Percentiles rank a stretch among this genome's conserved stretches.
phyloP scores from a whole-genome alignment of 768 basidiomycete species.

The Tricholoma furcatifolium region DNA sequence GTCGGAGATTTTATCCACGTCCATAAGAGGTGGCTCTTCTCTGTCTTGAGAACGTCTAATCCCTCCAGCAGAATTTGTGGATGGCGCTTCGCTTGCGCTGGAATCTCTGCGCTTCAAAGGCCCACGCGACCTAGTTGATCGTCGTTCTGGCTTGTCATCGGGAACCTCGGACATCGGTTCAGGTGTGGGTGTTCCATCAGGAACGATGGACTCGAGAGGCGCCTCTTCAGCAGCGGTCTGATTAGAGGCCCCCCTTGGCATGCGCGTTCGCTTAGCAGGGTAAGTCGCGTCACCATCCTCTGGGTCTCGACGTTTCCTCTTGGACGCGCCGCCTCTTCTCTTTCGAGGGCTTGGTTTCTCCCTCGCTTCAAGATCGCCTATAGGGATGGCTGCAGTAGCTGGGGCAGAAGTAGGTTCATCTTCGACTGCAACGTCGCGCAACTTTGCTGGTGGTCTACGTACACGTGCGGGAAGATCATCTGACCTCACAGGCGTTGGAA shows the following conservation, averaged over 20 bases:
- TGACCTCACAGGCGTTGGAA: constrained; percentile 45
- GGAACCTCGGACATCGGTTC: constrained; percentile 30
- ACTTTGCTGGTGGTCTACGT: constrained; percentile 47
- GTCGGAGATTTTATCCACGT: constrained; percentile 13
- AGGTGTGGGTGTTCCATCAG: constrained; percentile 21
- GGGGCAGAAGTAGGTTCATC: constrained; percentile 27
- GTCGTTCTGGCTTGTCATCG: constrained; percentile 41
- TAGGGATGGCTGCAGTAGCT: constrained; percentile 28
- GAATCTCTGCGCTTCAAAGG: constrained; percentile 44
- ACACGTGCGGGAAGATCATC: constrained; percentile 46
- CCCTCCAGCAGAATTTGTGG: constrained; percentile 22
- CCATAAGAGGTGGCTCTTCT: constrained; percentile 6
- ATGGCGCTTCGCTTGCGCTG: constrained; percentile 49
- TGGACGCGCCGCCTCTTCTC: constrained; percentile 45
- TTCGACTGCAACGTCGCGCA: constrained; percentile 48
- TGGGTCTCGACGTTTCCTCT: constrained; percentile 56
- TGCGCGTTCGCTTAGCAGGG: constrained; percentile 65
- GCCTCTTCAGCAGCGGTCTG: constrained; percentile 35
- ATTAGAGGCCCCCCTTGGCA: constrained; percentile 41
- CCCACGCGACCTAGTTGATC: constrained; percentile 47
- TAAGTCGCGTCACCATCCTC: constrained; percentile 69
- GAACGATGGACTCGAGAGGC: constrained; percentile 26
- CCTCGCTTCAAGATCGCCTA: constrained; percentile 37
- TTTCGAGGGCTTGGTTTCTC: constrained; percentile 53
- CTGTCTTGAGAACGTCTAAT: constrained; percentile 9